Evolutionary conservation across 306 rosid species (phyloP).

Genomic region (Rosa lucieae): DNA sequence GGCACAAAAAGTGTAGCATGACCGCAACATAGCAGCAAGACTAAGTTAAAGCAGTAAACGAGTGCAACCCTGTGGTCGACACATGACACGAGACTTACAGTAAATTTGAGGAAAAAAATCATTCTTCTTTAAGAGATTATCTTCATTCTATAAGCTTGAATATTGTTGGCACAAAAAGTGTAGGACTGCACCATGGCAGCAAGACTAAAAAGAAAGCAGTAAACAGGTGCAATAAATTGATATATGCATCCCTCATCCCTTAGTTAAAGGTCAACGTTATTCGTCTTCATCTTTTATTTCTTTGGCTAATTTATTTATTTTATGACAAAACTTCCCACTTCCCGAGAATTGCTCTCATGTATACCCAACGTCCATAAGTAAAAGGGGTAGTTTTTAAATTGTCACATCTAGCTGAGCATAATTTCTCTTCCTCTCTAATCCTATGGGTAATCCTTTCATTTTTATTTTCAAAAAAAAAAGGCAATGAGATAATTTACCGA

Average conservation of each 20-base stretch:
- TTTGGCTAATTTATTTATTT: not conserved
- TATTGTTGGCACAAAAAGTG: not conserved
- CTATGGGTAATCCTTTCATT: not conserved
- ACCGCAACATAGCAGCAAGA: not conserved
- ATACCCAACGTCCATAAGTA: not conserved
- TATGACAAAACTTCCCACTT: conserved; percentile 31
- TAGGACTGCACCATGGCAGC: not conserved
- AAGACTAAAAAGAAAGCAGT: not conserved
- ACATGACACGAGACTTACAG: not conserved
- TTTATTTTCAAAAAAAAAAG: not conserved
- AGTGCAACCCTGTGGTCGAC: not conserved
- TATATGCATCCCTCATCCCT: not conserved
- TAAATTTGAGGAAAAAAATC: not conserved
- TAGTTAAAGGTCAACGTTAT: not conserved
- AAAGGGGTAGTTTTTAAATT: not conserved
- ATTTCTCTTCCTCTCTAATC: not conserved
- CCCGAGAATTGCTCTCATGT: conserved; percentile 58
- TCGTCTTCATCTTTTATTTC: not conserved
- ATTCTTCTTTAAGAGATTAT: not conserved
- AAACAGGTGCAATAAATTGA: not conserved
- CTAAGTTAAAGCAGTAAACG: not conserved
- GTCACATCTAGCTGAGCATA: not conserved
- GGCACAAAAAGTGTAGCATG: not conserved
- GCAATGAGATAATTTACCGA: conserved; percentile 17
- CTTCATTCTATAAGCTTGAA: not conserved